Evolutionary conservation across 2,329 filamentous ascomycete genomes (phyloP).

Genomic region (Lasiodiplodia gonubiensis): DNA sequence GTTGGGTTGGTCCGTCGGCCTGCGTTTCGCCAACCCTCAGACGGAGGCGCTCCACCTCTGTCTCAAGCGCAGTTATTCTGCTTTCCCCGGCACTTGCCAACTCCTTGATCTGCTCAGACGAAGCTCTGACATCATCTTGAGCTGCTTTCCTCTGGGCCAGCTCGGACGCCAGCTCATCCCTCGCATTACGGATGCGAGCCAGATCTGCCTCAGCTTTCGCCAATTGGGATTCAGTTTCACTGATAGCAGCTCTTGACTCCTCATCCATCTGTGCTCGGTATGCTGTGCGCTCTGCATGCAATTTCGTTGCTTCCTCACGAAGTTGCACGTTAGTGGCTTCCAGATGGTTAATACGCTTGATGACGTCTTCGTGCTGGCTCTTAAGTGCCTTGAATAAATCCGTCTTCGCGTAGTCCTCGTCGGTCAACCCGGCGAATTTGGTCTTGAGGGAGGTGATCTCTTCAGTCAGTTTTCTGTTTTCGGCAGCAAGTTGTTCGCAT

Average conservation of each 20-base stretch:
- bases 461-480: slow-evolving; percentile 76
- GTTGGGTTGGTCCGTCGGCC: slow-evolving; percentile 35
- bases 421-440: slow-evolving; percentile 73
- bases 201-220: slow-evolving; percentile 83
- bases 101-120: slow-evolving; percentile 77
- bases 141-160: slow-evolving; percentile 77
- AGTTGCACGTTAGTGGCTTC: slow-evolving; percentile 87
- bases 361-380: slow-evolving; percentile 87
- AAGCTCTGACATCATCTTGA: slow-evolving; percentile 75
- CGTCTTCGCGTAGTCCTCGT: slow-evolving; percentile 92
- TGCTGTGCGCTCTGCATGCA: slow-evolving; percentile 81
- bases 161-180: slow-evolving; percentile 87
- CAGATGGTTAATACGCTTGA: slow-evolving; percentile 88
- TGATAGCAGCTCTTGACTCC: slow-evolving; percentile 73
- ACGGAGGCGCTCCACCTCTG: slow-evolving; percentile 75
- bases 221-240: slow-evolving; percentile 82
- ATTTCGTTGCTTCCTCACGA: slow-evolving; percentile 81
- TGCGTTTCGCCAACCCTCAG: slow-evolving; percentile 58
- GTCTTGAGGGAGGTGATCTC: slow-evolving; percentile 77
- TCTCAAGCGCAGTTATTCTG: slow-evolving; percentile 80
- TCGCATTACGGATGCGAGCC: slow-evolving; percentile 78
- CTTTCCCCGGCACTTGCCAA: slow-evolving; percentile 79
- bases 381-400: slow-evolving; percentile 94
- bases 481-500: slow-evolving; percentile 75
- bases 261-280: slow-evolving; percentile 82